A percentile compares a stretch with the other conserved stretches of the same genome.
These are phyloP conservation scores for Gossypium lobatum DNA, from an alignment of 441 rosid species.

Conservation along the genomic window DNA sequence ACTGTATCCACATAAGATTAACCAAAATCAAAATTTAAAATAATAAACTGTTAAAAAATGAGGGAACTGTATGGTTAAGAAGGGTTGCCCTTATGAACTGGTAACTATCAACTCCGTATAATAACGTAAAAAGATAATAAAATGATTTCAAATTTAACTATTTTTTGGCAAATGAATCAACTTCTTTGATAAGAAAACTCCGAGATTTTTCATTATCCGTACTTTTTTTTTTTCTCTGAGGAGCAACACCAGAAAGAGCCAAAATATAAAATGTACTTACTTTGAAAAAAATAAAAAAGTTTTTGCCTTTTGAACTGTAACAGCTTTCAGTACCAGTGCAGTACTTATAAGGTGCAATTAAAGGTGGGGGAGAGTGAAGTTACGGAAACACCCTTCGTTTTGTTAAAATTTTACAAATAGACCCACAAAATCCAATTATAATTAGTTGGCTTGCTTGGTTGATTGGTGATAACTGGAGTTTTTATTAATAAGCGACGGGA, in stretches of 20 bases:
- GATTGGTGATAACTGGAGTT: conserved; percentile 7
- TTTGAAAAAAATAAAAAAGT: background rate
- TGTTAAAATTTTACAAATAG: background rate
- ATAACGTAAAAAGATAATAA: background rate
- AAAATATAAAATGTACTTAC: background rate
- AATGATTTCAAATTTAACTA: background rate
- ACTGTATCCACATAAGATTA: background rate
- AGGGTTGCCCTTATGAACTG: background rate
- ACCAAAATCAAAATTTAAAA: background rate
- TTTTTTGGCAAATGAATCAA: background rate
- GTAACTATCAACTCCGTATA: background rate
- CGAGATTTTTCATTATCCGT: background rate
- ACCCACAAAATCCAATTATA: background rate
- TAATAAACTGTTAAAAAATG: background rate
- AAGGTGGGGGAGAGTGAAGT: background rate
- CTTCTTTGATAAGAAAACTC: background rate
- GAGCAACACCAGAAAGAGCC: background rate
- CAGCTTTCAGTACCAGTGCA: background rate
- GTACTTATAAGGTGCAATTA: conserved; percentile 19
- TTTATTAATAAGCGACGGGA: background rate
- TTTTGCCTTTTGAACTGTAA: conserved; percentile 10
- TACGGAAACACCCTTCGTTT: conserved; percentile 30
- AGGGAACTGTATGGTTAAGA: background rate
- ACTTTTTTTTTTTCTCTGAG: background rate
- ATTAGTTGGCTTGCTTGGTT: background rate